phyloP scores from a whole-genome alignment of 306 rosid species.

The Rubus idaeus region DNA sequence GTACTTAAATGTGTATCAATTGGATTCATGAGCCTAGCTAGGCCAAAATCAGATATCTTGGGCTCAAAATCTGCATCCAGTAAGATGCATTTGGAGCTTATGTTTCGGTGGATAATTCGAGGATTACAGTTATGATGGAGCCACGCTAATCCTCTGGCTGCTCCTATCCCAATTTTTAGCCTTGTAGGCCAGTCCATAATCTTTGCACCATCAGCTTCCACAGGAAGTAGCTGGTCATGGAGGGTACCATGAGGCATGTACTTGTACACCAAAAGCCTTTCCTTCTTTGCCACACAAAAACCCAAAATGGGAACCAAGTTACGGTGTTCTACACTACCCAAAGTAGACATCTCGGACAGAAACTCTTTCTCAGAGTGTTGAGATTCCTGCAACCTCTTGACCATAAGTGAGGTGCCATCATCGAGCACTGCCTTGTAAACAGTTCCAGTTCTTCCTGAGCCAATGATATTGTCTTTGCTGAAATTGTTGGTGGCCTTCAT shows the following conservation, averaged over 20 bases:
- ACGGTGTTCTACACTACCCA: conserved; percentile 69
- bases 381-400: conserved; percentile 90
- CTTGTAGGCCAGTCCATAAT: conserved; percentile 70
- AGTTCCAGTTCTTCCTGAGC: conserved; percentile 86
- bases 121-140: conserved; percentile 98
- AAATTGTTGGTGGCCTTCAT: conserved; percentile 91
- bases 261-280: conserved; percentile 80
- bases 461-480: conserved; percentile 64
- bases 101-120: conserved; percentile 86
- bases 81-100: conserved; percentile 89
- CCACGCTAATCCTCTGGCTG: conserved; percentile 95
- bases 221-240: conserved; percentile 66
- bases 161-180: conserved; percentile 83
- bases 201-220: conserved; percentile 36
- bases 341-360: conserved; percentile 75
- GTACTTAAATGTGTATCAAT: conserved; percentile 95
- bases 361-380: conserved; percentile 83
- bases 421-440: conserved; percentile 74
- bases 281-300: conserved; percentile 80
- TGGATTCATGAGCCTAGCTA: conserved; percentile 93
- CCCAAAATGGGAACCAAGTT: conserved; percentile 89
- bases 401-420: conserved; percentile 74
- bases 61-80: conserved; percentile 79
- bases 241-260: conserved; percentile 79
- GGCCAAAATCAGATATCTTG: conserved; percentile 90